Base-by-base conservation (phyloP, 345 rosid species). In the Microcos paniculata region DNA sequence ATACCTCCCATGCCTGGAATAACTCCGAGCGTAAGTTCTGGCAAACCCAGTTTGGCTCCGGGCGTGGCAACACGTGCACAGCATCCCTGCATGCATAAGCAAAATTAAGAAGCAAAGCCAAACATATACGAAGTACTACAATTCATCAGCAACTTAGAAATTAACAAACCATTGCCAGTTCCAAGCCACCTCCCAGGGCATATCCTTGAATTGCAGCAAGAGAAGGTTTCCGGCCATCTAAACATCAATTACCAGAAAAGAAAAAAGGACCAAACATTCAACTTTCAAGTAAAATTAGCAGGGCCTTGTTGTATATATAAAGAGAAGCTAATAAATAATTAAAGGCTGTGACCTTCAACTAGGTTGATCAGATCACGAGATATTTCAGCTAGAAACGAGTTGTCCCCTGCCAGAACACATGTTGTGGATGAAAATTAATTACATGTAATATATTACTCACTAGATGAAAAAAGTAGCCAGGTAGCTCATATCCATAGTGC, bases 101-200 rank as follows among this genome's bases (percentile, higher is more conserved):
- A 26, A 13, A 26, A 58, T 28, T 7, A 63, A 76, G 19, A 46
- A 2, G 30, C 69, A 35, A 19, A 33, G 26, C n/a, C n/a, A 59
- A 70, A 24, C 42, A 67, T 30, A 55, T 33, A 24, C 8, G 72
- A 57, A 49, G 4, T 43, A 63, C 19, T 43, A 72, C 28, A 43
- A 7, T 19, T 23, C 15, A 15, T 33, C 2, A 42, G 6, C 14
- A 56, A 31, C 26, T 30, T 62, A 1, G n/a, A 30, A 38, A 76
- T 82, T 8, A 43, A 87, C 86, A 76, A 58, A 94, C 98, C 98
- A 94, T 72, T 45, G 97, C 91, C 72, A 94, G 57, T 79, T 94
- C 98, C 70, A 94, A 84, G 79, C 98, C 98, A 82, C 97, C 98
- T 77, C 98, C 98, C 71, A 92, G 91, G 51, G 98, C 98, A 78